Evolutionary conservation across 306 rosid species (phyloP).

Genomic region (Castanea sativa): DNA sequence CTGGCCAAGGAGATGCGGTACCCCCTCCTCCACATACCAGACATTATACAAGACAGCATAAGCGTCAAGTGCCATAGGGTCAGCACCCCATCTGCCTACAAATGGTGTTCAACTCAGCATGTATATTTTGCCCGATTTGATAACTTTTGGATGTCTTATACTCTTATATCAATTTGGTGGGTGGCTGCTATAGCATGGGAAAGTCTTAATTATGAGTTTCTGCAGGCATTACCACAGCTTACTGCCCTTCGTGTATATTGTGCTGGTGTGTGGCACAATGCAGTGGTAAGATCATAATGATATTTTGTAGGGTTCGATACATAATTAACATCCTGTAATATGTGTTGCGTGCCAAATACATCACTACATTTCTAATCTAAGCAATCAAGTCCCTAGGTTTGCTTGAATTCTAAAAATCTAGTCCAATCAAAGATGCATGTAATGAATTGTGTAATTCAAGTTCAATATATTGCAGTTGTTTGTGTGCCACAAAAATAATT

Average conservation of each 20-base stretch:
- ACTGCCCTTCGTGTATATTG: conserved; percentile 71
- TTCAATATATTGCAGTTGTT: too few relatives aligned
- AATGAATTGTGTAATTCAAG: background rate
- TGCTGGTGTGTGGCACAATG: conserved; percentile 98
- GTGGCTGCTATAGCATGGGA: too few relatives aligned
- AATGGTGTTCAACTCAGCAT: too few relatives aligned
- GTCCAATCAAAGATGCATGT: background rate
- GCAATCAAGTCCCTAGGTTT: background rate
- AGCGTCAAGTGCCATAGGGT: too few relatives aligned
- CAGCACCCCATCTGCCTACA: too few relatives aligned
- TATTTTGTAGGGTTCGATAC: background rate
- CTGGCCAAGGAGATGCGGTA: too few relatives aligned
- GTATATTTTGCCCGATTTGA: too few relatives aligned
- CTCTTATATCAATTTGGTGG: too few relatives aligned
- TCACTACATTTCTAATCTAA: background rate
- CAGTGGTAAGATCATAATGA: conserved; percentile 54
- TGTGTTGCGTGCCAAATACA: background rate
- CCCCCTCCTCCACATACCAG: too few relatives aligned
- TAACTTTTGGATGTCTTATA: too few relatives aligned
- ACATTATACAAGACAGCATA: too few relatives aligned
- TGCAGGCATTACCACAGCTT: conserved; percentile 49
- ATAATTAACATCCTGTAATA: background rate
- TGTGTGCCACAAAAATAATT: too few relatives aligned
- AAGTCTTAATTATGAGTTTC: conserved; percentile 47
- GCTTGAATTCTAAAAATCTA: background rate